Evolutionary conservation across 2,329 filamentous ascomycete species (phyloP), one percentile per base, ranked within the genome.

Genomic region (Fusarium transvaalense): DNA sequence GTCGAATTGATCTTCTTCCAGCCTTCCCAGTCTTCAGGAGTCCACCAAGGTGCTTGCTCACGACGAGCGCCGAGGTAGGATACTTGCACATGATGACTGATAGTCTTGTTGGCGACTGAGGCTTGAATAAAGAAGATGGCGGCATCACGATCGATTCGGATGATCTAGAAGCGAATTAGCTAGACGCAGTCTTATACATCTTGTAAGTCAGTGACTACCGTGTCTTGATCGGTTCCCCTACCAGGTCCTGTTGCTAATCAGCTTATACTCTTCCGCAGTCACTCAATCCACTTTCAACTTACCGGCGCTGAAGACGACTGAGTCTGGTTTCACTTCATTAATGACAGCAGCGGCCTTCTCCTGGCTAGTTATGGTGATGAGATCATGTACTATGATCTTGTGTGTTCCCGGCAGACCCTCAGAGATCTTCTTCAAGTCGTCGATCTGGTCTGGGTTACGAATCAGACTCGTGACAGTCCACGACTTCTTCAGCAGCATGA

Each of bases 401-500:
- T 93, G 78, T 55, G 85, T 88, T 17, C 89, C 89, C 4, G 83
- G 83, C 58, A 85, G 81, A 23, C 82, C 84, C 17, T 83, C 78
- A 56, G 82, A 85, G 2, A 91, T 82, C 52, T 84, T 85, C 69
- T 89, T 79, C 62, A 94, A 87, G 53, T 87, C 82, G 3, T 81
- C 72, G 51, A 86, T 83, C 65, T 94, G 91, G 2, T 87, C 86
- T 17, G 86, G 81, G 64, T 88, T 87, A 68, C 92, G 90, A 76
- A 94, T 89, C 61, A 94, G 82, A 76, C 89, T 92, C 35, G 90
- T 92, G 43, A 94, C 89, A 62, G 86, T 86, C 89, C 91, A 93
- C 43, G 86, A 86, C 68, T 88, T 87, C 35, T 88, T 82, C 25
- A 94, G 84, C 13, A 94, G 86, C 56, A 92, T 83, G 2, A 89